A percentile compares a stretch with the other conserved stretches of the same genome.
Conservation (phyloP, 192 early-diverging fungal species). For the Linnemannia zychae region DNA sequence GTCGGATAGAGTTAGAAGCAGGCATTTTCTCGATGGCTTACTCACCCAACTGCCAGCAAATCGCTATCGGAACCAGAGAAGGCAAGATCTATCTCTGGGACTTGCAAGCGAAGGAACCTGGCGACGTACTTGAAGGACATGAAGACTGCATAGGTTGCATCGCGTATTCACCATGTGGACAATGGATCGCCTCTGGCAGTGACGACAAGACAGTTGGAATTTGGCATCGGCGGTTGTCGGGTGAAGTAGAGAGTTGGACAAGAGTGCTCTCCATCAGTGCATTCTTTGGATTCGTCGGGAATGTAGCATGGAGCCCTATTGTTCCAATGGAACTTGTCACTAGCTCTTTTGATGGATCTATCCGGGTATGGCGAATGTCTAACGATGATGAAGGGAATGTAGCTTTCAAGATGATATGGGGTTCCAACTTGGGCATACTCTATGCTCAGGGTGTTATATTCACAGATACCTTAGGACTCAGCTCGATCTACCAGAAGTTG, state of each 20-base stretch:
- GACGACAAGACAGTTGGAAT: neutral
- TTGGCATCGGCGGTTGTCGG: neutral
- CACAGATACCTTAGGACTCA: neutral
- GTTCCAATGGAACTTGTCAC: neutral
- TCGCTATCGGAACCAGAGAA: neutral
- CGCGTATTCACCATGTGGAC: neutral
- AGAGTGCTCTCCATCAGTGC: neutral
- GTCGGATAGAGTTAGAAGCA: no score
- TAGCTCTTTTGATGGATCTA: neutral
- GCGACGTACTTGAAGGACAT: neutral
- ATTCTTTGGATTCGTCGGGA: neutral
- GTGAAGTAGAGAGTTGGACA: neutral
- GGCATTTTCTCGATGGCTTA: neutral
- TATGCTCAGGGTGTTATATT: neutral
- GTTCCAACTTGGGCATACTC: neutral
- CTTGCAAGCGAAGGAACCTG: neutral
- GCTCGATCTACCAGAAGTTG: neutral
- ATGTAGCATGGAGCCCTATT: neutral
- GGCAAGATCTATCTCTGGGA: neutral
- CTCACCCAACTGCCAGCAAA: neutral
- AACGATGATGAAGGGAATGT: neutral
- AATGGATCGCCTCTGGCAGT: neutral
- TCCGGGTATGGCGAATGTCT: neutral
- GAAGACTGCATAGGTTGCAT: neutral
- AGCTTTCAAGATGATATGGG: neutral